These are phyloP conservation scores for Gossypium thurberi DNA, from an alignment of 345 rosid genomes.

Conservation along the genomic window DNA sequence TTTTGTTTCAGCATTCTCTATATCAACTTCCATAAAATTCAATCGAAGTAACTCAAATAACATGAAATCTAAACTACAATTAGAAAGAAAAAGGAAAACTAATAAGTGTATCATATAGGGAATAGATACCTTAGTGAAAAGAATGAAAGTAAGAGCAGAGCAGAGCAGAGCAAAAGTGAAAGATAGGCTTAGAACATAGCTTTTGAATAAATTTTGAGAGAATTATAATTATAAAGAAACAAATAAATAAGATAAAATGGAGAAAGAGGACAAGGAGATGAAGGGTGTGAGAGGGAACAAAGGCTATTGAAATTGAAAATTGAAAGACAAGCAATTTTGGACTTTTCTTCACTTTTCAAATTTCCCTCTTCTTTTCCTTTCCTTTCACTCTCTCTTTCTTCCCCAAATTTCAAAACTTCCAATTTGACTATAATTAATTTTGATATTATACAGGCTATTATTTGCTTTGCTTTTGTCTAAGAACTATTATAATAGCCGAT, in stretches of 20 bases:
- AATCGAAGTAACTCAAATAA: background rate
- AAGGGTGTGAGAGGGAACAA: constrained; percentile 18
- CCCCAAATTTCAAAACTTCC: background rate
- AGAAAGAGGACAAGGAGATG: constrained; percentile 19
- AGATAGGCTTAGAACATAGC: background rate
- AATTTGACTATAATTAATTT: no score
- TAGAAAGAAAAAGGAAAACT: background rate
- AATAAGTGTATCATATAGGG: no score
- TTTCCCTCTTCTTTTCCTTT: background rate
- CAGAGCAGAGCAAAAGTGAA: background rate
- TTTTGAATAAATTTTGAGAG: background rate
- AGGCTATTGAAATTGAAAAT: background rate
- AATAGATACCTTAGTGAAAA: background rate
- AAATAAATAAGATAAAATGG: background rate
- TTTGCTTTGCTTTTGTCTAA: no score
- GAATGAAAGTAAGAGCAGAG: background rate
- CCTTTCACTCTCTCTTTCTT: background rate
- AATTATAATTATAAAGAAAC: background rate
- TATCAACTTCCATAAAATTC: background rate
- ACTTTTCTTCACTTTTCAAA: background rate
- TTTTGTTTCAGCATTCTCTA: background rate
- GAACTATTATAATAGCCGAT: no score
- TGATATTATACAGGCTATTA: no score
- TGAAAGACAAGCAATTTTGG: background rate
- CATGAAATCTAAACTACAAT: background rate